These are phyloP conservation scores for Fraxinus greggii DNA, from an alignment of 305 asterid species.

Conservation along the genomic window DNA sequence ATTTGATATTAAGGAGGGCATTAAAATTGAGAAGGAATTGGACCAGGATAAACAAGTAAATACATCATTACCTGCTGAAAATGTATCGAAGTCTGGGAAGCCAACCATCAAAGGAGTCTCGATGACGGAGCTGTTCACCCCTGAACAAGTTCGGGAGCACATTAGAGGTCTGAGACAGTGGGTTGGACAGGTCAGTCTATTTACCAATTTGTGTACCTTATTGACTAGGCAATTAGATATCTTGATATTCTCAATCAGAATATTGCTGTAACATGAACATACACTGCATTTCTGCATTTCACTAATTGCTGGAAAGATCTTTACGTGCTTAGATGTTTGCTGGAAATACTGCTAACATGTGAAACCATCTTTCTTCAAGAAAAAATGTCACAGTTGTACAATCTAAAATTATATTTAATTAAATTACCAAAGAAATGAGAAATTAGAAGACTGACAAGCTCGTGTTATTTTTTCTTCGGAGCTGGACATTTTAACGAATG, in stretches of 20 bases:
- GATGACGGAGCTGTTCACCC: constrained; percentile 89
- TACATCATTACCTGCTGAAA: constrained; percentile 50
- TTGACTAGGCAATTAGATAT: constrained; percentile 1
- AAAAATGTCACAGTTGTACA: neutral
- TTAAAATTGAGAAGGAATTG: constrained; percentile 59
- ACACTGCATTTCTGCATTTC: constrained; percentile 1
- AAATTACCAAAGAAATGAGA: neutral
- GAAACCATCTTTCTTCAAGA: neutral
- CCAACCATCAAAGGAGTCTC: constrained; percentile 93
- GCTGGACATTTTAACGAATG: neutral
- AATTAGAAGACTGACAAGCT: neutral
- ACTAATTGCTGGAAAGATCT: constrained; percentile 11
- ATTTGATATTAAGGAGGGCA: constrained; percentile 43
- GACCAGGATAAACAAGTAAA: constrained; percentile 55
- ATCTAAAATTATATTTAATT: neutral
- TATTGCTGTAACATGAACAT: neutral
- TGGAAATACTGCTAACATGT: constrained; percentile 6
- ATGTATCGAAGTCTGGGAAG: constrained; percentile 79
- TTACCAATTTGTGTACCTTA: constrained; percentile 8
- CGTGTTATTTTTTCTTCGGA: neutral
- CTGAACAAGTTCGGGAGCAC: constrained; percentile 85
- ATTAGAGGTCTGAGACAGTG: constrained; percentile 91
- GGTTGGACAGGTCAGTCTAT: constrained; percentile 91
- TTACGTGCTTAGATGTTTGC: neutral
- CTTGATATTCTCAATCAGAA: constrained; percentile 17